Conservation (phyloP, 768 basidiomycete genomes). For the Tephrocybe sp. region DNA sequence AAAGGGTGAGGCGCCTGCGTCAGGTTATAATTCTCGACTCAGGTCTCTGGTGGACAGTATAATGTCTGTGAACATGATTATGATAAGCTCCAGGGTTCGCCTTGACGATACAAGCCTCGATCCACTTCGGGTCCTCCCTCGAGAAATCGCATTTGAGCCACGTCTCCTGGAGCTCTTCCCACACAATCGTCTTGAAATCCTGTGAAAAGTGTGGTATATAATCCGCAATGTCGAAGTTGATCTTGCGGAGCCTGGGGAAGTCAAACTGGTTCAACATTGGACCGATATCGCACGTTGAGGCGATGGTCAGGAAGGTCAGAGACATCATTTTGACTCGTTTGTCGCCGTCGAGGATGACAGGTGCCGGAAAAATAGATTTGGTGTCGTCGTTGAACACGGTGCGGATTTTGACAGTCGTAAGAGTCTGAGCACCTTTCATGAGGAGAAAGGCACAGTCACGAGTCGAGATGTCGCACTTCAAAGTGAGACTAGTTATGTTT, state of each 20-base stretch:
- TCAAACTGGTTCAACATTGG: neutral
- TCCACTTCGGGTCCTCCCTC: neutral
- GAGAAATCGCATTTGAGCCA: neutral
- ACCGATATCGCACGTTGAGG: neutral
- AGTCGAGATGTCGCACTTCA: neutral
- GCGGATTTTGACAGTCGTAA: neutral
- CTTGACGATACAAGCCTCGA: neutral
- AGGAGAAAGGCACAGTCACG: neutral
- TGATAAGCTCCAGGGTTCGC: neutral
- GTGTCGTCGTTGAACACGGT: neutral
- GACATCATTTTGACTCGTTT: no score
- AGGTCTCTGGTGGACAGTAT: neutral
- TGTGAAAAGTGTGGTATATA: neutral
- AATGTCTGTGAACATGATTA: neutral
- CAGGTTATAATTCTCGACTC: neutral
- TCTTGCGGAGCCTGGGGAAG: neutral
- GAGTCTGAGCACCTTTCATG: neutral
- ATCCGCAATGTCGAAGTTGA: neutral
- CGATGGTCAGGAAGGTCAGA: neutral
- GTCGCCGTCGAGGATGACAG: neutral
- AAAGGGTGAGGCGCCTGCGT: neutral
- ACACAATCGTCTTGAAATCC: neutral
- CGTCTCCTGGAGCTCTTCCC: neutral
- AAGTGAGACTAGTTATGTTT: neutral
- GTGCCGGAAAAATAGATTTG: neutral